phyloP scores from a whole-genome alignment of 1,284 basidiomycete species.

The Kalmanozyma brasiliensis region DNA sequence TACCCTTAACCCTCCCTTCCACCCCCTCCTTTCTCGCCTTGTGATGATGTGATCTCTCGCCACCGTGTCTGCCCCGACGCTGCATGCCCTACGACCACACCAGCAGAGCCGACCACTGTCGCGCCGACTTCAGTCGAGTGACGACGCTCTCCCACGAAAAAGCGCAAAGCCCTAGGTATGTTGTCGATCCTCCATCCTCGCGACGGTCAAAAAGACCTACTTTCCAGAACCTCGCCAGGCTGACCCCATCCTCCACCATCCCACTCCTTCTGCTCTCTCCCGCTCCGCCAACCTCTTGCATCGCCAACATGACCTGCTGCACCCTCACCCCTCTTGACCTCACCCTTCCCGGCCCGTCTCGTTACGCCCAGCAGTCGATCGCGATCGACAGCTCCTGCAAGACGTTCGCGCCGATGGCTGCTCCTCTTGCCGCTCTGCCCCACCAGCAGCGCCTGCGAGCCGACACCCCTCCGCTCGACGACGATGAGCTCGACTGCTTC shows the following conservation, averaged over 20 bases:
- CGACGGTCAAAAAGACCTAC: conserved; percentile 21
- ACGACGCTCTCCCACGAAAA: conserved; percentile 8
- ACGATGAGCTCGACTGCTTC: conserved; percentile 43
- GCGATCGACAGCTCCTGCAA: conserved; percentile 21
- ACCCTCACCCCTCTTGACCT: conserved; percentile 15
- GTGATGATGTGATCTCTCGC: conserved; percentile 22
- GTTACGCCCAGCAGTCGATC: conserved; percentile 31
- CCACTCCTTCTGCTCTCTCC: neutral
- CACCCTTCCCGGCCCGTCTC: conserved; percentile 29
- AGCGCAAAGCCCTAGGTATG: conserved; percentile 30
- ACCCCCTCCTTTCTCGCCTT: conserved; percentile 5
- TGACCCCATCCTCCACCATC: conserved; percentile 10
- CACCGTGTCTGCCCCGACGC: neutral
- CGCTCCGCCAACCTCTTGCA: neutral
- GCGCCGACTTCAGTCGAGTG: conserved; percentile 6
- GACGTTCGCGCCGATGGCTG: conserved; percentile 37
- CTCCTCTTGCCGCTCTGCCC: conserved; percentile 37
- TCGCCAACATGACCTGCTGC: conserved; percentile 23
- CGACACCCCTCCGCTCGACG: conserved; percentile 48
- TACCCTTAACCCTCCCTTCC: conserved; percentile 23
- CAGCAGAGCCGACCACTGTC: conserved; percentile 7
- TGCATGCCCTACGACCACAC: no score
- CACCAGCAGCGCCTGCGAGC: conserved; percentile 48
- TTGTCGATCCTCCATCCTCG: neutral
- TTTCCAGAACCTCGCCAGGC: neutral